Conservation (phyloP, 2,329 filamentous ascomycete species). For the Raffaelea ambrosiae region DNA sequence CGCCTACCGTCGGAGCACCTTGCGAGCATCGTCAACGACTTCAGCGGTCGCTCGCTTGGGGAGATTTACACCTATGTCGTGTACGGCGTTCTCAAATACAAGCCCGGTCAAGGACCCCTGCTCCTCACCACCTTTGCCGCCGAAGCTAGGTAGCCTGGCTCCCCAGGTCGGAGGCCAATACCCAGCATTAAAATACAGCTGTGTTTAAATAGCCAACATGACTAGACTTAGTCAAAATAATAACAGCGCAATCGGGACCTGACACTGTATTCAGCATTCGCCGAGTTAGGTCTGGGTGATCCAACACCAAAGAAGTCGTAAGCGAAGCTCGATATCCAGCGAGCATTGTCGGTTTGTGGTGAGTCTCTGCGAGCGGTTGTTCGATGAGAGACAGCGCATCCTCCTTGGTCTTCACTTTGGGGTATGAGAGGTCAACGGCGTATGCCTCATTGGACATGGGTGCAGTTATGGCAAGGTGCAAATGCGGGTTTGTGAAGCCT, state of each 20-base stretch:
- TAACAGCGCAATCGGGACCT: constrained; percentile 18
- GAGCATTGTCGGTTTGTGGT: too few relatives aligned
- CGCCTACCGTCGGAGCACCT: constrained; percentile 6
- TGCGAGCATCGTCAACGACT: background rate
- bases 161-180: constrained; percentile 1
- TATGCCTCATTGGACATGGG: too few relatives aligned
- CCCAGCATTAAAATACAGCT: constrained; percentile 1
- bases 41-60: constrained; percentile 1
- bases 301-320: constrained; percentile 9
- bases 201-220: constrained; percentile 8
- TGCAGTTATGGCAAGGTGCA: too few relatives aligned
- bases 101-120: constrained; percentile 4
- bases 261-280: constrained; percentile 40
- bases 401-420: too few relatives aligned
- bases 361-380: too few relatives aligned
- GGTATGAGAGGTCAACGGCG: too few relatives aligned
- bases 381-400: too few relatives aligned
- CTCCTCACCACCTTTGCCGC: constrained; percentile 1
- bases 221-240: constrained; percentile 8
- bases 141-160: constrained; percentile 6
- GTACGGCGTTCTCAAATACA: constrained; percentile 6
- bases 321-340: constrained; percentile 7
- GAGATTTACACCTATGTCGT: background rate
- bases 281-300: constrained; percentile 17
- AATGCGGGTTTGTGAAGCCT: too few relatives aligned